Evolutionary conservation across 176 grass and related monocot genomes (phyloP), one percentile per base, ranked within the genome.

Genomic region (Avena sativa): DNA sequence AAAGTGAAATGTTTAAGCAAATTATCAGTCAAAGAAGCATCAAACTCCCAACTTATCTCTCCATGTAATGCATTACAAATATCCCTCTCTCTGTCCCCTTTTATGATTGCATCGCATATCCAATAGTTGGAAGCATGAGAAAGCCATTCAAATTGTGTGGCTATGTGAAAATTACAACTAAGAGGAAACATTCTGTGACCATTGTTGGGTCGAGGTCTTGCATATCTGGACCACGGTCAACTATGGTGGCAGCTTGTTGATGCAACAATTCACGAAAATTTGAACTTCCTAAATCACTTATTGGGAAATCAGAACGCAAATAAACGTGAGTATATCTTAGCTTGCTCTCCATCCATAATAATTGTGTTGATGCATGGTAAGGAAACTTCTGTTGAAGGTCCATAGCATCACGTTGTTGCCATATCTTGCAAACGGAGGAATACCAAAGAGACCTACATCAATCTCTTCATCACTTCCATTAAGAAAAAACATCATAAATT

Each of bases 1-100:
- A 44, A 0, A 16, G 1, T 9, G 0, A 21, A 49, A 5, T 1
- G 1, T 5, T 0, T 0, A 21, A 74, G 0, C 2, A 84, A 2
- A 1, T 1, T 0, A 0, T 34, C 0, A 6, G 49, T 9, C 15
- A 62, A 0, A 34, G 0, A 0, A 21, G 23, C 6, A 6, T 52
- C 4, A 15, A 12, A 9, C 0, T 52, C 1, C 12, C 30, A 76
- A 13, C 3, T 60, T 61, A 74, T 84, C 30, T 85, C 59, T 53
- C 0, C 0, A 25, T 17, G 28, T 17, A 85, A 12, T 55, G 83
- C 46, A 17, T 25, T 53, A 2, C 47, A 19, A 12, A 85, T 64
- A 74, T 85, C 83, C 6, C 3, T 1, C 11, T 8, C 47, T 21
- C 2, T 53, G 12, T 77, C 14, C 0, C 9, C 48, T 78, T 44